These are phyloP conservation scores for Neonectria hederae DNA, from an alignment of 2,329 filamentous ascomycete species.

Conservation along the genomic window DNA sequence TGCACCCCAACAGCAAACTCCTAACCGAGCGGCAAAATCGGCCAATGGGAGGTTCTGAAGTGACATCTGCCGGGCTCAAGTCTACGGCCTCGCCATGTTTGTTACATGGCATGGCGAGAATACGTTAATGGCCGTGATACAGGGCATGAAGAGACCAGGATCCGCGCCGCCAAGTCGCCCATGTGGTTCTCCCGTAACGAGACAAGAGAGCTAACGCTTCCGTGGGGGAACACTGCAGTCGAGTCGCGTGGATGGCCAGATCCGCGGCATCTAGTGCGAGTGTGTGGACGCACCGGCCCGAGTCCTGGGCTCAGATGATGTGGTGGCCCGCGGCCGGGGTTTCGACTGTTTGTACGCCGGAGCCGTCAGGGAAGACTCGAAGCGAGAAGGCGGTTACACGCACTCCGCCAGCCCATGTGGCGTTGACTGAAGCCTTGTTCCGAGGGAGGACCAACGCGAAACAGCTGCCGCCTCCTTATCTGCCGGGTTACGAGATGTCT, in stretches of 20 bases:
- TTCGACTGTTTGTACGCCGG: conserved; percentile 24
- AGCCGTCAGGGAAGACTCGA: conserved; percentile 17
- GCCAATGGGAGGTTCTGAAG: background rate
- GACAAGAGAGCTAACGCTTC: background rate
- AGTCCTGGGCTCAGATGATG: conserved; percentile 16
- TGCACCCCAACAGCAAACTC: background rate
- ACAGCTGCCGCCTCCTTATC: background rate
- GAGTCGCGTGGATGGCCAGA: conserved; percentile 32
- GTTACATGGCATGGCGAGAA: background rate
- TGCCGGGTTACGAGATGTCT: background rate
- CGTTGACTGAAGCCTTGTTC: conserved; percentile 8
- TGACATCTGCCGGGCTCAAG: background rate
- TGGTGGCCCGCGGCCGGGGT: background rate
- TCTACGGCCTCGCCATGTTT: background rate
- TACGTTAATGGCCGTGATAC: background rate
- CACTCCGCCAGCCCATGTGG: background rate
- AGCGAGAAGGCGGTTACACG: background rate
- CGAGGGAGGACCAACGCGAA: background rate
- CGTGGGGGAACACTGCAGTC: conserved; percentile 25
- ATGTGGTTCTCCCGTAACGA: background rate
- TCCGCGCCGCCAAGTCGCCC: background rate
- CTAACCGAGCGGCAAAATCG: too few relatives aligned
- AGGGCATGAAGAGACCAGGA: background rate
- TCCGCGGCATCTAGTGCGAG: conserved; percentile 15
- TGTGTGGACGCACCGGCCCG: conserved; percentile 9